Conservation (phyloP, 352 stramenopile species). For the Phytopythium ostracodes region DNA sequence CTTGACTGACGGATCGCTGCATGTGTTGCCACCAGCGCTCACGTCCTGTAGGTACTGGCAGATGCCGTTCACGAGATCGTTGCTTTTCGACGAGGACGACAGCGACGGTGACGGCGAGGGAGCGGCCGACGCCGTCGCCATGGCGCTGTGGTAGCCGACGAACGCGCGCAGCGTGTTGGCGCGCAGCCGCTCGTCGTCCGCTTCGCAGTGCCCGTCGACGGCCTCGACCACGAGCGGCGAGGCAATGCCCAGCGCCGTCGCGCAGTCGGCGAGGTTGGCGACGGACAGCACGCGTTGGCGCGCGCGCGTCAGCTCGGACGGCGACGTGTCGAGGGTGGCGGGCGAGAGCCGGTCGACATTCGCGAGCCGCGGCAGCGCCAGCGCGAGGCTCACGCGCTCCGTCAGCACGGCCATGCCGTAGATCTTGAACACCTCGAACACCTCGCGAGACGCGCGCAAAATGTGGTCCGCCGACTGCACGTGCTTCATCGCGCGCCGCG, state of each 20-base stretch:
- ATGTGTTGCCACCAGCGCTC: background rate
- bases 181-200: conserved; percentile 33
- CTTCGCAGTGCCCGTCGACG: conserved; percentile 1
- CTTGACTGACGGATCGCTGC: background rate
- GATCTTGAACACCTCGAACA: conserved; percentile 82
- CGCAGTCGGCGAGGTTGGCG: conserved; percentile 48
- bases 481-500: background rate
- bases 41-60: conserved; percentile 25
- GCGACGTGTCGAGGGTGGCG: conserved; percentile 16
- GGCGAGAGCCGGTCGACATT: conserved; percentile 13
- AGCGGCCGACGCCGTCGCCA: conserved; percentile 22
- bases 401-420: conserved; percentile 77
- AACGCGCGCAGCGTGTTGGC: conserved; percentile 68
- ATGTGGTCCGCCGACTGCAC: conserved; percentile 30
- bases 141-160: conserved; percentile 63
- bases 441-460: conserved; percentile 46
- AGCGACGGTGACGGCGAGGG: conserved; percentile 4
- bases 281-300: conserved; percentile 59
- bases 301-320: conserved; percentile 44
- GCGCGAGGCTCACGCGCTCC: conserved; percentile 54
- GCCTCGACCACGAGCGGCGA: conserved; percentile 2
- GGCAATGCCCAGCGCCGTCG: conserved; percentile 31
- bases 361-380: conserved; percentile 29
- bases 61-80: conserved; percentile 28
- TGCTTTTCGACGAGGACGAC: conserved; percentile 14